These are phyloP conservation scores for Kazachstania africana DNA, from an alignment of 805 yeast genomes.

Conservation along the genomic window DNA sequence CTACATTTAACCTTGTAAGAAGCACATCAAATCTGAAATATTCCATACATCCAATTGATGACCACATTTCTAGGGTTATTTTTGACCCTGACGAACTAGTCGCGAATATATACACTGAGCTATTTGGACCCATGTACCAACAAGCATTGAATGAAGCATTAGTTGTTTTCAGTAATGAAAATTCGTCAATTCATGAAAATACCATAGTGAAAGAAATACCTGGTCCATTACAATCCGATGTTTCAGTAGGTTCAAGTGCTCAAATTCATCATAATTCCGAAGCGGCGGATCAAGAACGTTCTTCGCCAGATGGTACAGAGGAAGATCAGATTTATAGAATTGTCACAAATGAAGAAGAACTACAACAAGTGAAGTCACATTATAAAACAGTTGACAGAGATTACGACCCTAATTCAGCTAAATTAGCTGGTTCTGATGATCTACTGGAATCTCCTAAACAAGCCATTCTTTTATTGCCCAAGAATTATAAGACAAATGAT, in stretches of 20 bases:
- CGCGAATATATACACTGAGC: slow-evolving; percentile 13
- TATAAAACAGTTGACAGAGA: too few species aligned
- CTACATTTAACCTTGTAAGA: slow-evolving; percentile 6
- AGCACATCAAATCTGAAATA: slow-evolving; percentile 9
- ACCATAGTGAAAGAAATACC: background rate
- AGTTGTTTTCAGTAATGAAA: slow-evolving; percentile 10
- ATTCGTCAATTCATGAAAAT: slow-evolving; percentile 1
- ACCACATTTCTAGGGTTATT: slow-evolving; percentile 5
- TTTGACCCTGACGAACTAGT: slow-evolving; percentile 23
- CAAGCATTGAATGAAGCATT: slow-evolving; percentile 19
- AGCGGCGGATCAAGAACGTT: background rate
- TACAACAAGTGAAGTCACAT: too few species aligned
- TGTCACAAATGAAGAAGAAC: background rate
- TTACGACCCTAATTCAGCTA: background rate
- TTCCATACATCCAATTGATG: slow-evolving; percentile 3
- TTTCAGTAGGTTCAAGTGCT: background rate
- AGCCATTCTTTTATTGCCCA: background rate
- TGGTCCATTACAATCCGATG: too few species aligned
- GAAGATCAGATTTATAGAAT: background rate
- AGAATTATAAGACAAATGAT: background rate
- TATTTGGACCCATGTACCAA: slow-evolving; percentile 17
- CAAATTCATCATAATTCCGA: too few species aligned
- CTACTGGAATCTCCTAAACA: background rate
- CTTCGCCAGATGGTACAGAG: background rate
- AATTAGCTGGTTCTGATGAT: background rate